phyloP scores from a whole-genome alignment of 768 basidiomycete species.

The Crassisporium funariophilum region DNA sequence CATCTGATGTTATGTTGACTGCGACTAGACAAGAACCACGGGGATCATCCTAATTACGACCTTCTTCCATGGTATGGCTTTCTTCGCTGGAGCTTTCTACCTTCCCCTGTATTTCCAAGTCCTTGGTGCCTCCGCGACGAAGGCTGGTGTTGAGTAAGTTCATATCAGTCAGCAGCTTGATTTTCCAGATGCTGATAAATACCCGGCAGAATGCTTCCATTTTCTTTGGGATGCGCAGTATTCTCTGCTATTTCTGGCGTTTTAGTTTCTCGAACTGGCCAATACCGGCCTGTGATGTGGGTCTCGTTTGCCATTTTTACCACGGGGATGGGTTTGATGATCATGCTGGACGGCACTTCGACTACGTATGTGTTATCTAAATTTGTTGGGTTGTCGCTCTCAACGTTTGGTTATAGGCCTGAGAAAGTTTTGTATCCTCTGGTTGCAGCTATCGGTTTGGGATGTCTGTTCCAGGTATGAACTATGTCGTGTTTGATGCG shows the following conservation, averaged over 20 bases:
- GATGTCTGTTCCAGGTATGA: constrained; percentile 62
- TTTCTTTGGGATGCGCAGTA: constrained; percentile 59
- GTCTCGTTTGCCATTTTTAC: constrained; percentile 53
- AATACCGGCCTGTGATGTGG: constrained; percentile 69
- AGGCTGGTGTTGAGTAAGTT: constrained; percentile 62
- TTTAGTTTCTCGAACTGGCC: constrained; percentile 55
- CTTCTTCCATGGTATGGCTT: constrained; percentile 66
- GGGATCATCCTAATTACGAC: constrained; percentile 54
- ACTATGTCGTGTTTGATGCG: not conserved
- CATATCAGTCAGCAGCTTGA: not conserved
- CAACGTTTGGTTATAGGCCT: constrained; percentile 43
- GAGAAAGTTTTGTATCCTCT: constrained; percentile 65
- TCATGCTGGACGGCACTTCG: constrained; percentile 59
- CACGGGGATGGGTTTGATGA: constrained; percentile 76
- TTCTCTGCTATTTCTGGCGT: constrained; percentile 60
- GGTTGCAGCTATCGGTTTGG: constrained; percentile 65
- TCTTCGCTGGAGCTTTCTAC: constrained; percentile 65
- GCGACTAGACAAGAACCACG: constrained; percentile 69
- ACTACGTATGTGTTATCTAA: constrained; percentile 39
- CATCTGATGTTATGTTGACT: not conserved
- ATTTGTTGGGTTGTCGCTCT: constrained; percentile 1
- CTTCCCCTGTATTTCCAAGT: constrained; percentile 81
- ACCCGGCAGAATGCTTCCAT: constrained; percentile 72
- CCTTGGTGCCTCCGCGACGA: constrained; percentile 73
- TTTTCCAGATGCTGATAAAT: too few relatives aligned